Evolutionary conservation across 2,329 filamentous ascomycete genomes (phyloP).

Genomic region (Cordyceps javanica): DNA sequence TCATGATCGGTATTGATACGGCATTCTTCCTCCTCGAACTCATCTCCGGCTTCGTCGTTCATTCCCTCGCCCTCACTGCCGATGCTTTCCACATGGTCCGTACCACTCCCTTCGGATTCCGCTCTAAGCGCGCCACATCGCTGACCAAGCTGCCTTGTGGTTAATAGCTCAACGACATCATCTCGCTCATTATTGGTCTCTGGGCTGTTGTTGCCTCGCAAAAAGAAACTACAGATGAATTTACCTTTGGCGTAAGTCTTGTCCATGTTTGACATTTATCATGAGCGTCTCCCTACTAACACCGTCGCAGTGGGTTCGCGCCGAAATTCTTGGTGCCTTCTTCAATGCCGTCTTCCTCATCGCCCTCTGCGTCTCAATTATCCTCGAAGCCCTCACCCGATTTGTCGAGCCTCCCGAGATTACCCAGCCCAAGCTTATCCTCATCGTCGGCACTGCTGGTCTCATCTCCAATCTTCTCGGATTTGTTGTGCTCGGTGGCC

Average conservation of each 20-base stretch:
- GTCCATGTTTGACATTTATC: background rate
- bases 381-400: slow-evolving; percentile 88
- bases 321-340: slow-evolving; percentile 91
- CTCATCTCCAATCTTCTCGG: slow-evolving; percentile 84
- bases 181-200: slow-evolving; percentile 83
- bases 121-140: slow-evolving; percentile 11
- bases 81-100: slow-evolving; percentile 97
- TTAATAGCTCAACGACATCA: slow-evolving; percentile 83
- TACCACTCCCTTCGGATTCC: slow-evolving; percentile 13
- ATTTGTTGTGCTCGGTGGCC: slow-evolving; percentile 86
- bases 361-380: slow-evolving; percentile 90
- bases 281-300: background rate
- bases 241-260: slow-evolving; percentile 79
- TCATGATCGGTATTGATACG: slow-evolving; percentile 86
- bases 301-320: slow-evolving; percentile 76
- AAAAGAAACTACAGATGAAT: slow-evolving; percentile 79
- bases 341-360: slow-evolving; percentile 98
- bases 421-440: slow-evolving; percentile 74
- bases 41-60: slow-evolving; percentile 75
- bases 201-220: slow-evolving; percentile 93
- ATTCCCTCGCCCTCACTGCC: slow-evolving; percentile 87
- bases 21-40: slow-evolving; percentile 89
- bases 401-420: slow-evolving; percentile 89
- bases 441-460: slow-evolving; percentile 82
- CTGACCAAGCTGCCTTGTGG: background rate